Base-by-base conservation (phyloP, 2,329 filamentous ascomycete genomes). In the Cladosporium colombiae region DNA sequence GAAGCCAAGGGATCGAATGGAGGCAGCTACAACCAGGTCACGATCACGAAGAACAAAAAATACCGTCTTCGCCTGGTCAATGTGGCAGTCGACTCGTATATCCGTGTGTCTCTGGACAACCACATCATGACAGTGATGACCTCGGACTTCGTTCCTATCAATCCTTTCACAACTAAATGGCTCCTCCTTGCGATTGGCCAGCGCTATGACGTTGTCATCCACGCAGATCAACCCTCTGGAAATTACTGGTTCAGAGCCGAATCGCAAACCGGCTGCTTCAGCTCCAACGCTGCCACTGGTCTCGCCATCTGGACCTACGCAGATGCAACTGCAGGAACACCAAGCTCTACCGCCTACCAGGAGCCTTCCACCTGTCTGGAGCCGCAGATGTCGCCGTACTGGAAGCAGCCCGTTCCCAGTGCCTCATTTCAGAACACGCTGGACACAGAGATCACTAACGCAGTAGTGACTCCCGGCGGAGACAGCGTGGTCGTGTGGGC, bases 181-280 rank as follows among this genome's bases (percentile, higher is more conserved):
- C 35, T 82, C 1, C 70, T 80, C 27, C 68, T 82, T 7, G 78
- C 72, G 10, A 80, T 82, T 37, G 80, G 77, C 11, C 81, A 83
- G 68, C 77, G 81, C 4, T 82, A 82, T 75, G 81, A 83, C 59
- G 80, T 82, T 7, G 73, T 83, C 64, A 77, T 83, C 71, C 77
- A 72, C 23, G 79, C 80, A 50, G 81, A 81, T 66, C 79, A 81
- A 68, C 75, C 79, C 3, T 71, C 73, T 1, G 78, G 74, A 40
- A 80, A 74, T 67, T 82, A 82, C 70, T 83, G 81, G 81, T 79
- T 82, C 70, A 76, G 80, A 4, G 79, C 80, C 1, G 73, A 77
- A 6, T 70, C 74, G 10, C 80, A 77, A n/a, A 65, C 62, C 3
- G 75, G 70, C n/a, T 81, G 79, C 61, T 70, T 73, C 14, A 73